Evolutionary conservation across 2,329 filamentous ascomycete genomes (phyloP), one percentile per base, ranked within the genome.

Genomic region (Ascochyta pisi): DNA sequence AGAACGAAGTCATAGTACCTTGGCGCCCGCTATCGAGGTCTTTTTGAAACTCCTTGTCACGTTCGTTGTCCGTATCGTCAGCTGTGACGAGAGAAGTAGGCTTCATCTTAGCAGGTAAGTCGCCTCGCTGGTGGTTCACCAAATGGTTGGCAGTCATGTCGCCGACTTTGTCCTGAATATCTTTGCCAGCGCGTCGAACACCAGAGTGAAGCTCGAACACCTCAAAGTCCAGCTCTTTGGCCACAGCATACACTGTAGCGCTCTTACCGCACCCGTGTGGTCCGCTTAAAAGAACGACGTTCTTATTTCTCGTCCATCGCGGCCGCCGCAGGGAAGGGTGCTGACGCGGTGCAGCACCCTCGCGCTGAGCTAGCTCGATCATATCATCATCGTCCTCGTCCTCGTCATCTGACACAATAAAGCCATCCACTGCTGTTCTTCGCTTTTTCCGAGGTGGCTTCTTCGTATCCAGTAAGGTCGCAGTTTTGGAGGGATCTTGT

Each of bases 61-160:
- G 67, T 39, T 73, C 73, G 2, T 70, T 64, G 15, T 80, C 77
- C 31, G 76, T 75, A 23, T 76, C 71, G 23, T 76, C 71, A 0
- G 65, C 63, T 7, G 51, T 42, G 4, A 52, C 15, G 12, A 45
- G 16, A 8, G 50, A 8, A 4, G 61, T 51, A 24, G 61, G 45
- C 33, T 65, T 61, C 0, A 48, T 44, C 79, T 81, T 50, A 12
- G 41, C 43, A 23, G 43, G 33, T 4, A 43, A 6, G 34, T 63
- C 60, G 12, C 56, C 43, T 63, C 73, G 42, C 66, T 73, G 58
- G 51, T 72, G 82, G 61, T 87, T 86, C 19, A 99, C 94, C 1
- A 96, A 83, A 75, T 99, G 95, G 67, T 99, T 98, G 58, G 89
- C 88, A 4, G 92, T 95, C 94, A 99, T 98, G 75, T 99, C 92